Conservation (phyloP, 169 alveolate species). For the Eimeria acervulina region DNA sequence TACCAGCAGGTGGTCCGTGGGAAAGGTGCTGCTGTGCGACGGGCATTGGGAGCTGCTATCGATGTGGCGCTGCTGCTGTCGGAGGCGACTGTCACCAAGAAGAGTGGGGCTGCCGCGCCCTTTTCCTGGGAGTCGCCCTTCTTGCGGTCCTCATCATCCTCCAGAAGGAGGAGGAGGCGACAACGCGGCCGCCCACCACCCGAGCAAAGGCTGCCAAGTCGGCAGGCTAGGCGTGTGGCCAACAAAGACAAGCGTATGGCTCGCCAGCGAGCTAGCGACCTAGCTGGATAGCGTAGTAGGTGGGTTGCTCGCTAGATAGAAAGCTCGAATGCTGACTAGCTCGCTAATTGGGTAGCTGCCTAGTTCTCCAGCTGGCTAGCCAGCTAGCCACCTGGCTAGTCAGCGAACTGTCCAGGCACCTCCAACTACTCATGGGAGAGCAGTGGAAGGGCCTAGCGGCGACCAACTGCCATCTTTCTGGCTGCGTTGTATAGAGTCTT, state of each 20-base stretch:
- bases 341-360: not conserved
- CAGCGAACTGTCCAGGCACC: not conserved
- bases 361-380: not conserved
- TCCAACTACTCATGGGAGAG: not conserved
- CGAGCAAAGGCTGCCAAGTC: slow-evolving; percentile 29
- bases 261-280: not conserved
- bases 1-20: not conserved
- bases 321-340: slow-evolving; percentile 4
- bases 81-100: slow-evolving; percentile 58
- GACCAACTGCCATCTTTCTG: not conserved
- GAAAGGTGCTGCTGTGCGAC: not conserved
- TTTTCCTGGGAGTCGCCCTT: slow-evolving; percentile 69
- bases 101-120: slow-evolving; percentile 56
- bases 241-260: slow-evolving; percentile 8
- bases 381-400: no score
- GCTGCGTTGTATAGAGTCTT: not conserved
- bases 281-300: slow-evolving; percentile 3
- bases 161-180: slow-evolving; percentile 53
- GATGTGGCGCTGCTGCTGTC: slow-evolving; percentile 76
- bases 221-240: slow-evolving; percentile 62
- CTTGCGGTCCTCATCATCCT: slow-evolving; percentile 15
- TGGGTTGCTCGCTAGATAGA: not conserved
- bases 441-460: not conserved
- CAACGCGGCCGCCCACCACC: slow-evolving; percentile 58
- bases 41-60: slow-evolving; percentile 80